Conservation (phyloP, 176 grass and related monocot genomes). For the Triticum dicoccoides region DNA sequence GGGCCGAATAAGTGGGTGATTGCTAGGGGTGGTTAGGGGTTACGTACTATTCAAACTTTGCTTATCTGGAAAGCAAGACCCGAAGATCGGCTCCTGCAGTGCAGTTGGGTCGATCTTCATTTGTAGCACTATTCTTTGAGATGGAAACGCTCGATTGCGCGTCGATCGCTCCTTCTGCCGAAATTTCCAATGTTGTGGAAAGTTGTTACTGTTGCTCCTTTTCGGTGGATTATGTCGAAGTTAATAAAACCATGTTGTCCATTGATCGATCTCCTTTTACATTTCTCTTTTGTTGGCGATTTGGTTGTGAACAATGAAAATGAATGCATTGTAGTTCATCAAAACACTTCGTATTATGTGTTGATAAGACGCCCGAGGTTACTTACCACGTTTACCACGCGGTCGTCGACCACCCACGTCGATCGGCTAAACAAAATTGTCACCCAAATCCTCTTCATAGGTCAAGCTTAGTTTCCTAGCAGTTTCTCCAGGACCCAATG, state of each 20-base stretch:
- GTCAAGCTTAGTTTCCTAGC: background rate
- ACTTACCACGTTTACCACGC: background rate
- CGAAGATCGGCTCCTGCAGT: background rate
- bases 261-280: background rate
- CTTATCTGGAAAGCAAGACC: background rate
- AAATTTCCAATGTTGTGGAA: background rate
- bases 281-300: background rate
- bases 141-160: background rate
- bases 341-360: background rate
- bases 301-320: background rate
- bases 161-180: background rate
- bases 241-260: background rate
- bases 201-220: background rate
- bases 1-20: background rate
- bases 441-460: background rate
- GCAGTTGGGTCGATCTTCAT: background rate
- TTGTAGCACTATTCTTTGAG: background rate
- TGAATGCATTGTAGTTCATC: background rate
- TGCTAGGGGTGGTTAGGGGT: conserved; percentile 21
- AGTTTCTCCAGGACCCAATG: background rate
- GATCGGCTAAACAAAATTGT: background rate
- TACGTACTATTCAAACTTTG: background rate
- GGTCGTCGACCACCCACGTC: background rate
- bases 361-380: background rate
- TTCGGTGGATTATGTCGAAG: background rate